Base-by-base conservation (phyloP, 768 basidiomycete genomes). In the Tylopilus rubrobrunneus region DNA sequence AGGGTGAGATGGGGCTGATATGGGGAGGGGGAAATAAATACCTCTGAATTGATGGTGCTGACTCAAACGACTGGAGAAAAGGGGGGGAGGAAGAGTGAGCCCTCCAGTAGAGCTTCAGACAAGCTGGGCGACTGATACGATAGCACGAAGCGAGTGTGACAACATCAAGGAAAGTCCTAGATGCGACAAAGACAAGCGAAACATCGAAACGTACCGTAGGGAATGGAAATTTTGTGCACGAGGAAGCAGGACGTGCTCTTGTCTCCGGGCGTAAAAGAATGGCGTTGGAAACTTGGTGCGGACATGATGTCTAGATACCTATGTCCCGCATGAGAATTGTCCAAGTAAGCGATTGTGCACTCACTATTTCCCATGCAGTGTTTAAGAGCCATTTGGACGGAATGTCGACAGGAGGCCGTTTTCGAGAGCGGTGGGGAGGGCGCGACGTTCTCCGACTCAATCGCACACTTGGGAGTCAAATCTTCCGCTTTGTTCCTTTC, bases 401-500 rank as follows among this genome's bases (percentile, higher is more conserved):
- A 44, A 63, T 49, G 47, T 71, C 59, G 21, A 67, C 21, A 19
- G 60, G 55, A 19, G 58, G 61, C 4, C 43, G 56, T 57, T 49
- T 53, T 40, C 55, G 56, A 36, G 63, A 56, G 45, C 59, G 19
- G 37, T 29, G 53, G 29, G 56, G 39, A 33, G 62, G 53, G 28
- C 51, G 48, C 2, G 53, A 14, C 14, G 6, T 14, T 48, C 28
- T 55, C 51, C 3, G 31, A 41, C 2, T 59, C 48, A 27, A 10
- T 9, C 10, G 10, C 12, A 12, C 54, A 42, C 39, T 47, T 48
- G 6, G 63, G 62, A 0, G 65, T 66, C 53, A 68, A 51, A 36
- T 70, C 64, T 56, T 71, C 70, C 15, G 68, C 70, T 49, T 61
- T 69, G 29, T 69, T 70, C 34, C 62, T 55, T 33, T 56, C 56